Base-by-base conservation (phyloP, 208 protist genomes). In the Crithidia acanthocephali region DNA sequence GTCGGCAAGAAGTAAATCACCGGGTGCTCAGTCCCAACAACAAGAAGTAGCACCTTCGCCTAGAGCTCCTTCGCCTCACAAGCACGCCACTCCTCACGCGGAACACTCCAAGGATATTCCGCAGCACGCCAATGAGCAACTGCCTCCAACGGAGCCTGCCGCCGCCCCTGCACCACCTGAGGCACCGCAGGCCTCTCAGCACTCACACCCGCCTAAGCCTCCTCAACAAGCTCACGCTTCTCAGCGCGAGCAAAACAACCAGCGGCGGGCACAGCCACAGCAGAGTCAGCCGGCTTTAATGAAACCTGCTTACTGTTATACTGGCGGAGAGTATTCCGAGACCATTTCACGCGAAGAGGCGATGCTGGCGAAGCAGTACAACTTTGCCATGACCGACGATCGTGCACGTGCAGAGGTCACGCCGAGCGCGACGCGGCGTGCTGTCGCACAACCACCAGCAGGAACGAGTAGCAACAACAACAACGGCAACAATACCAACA, bases 301-400 rank as follows among this genome's bases (percentile, higher is more conserved):
- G 27, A 53, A 61, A 20, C 74, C 74, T 22, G 60, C 67, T 0
- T 72, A 79, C 33, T 62, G 74, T 1, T 73, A 79, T 51, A 79
- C 74, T 2, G 28, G 67, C 33, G 58, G 67, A 15, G 45, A 68
- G 37, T 73, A 70, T 32, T 73, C 67, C 18, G 74, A 68, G 30
- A 69, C 57, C 25, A 79, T 73, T 37, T 69, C 42, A 45, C 65
- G 47, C 16, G 74, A 79, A 25, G 74, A 79, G 42, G 66, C 52
- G 22, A 68, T 63, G 42, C 74, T 79, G 52, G 65, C 74, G 25
- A 69, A 47, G 15, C 50, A 79, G 52, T 79, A 79, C 60, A 79
- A 65, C 45, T 79, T 79, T 40, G 51, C 65, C 1, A 51, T 51
- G 16, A 42, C 66, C 23, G 61, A 68, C 5, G 72, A 78, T 48